Base-by-base conservation (phyloP, 169 alveolate species). In the Eimeria zaria region DNA sequence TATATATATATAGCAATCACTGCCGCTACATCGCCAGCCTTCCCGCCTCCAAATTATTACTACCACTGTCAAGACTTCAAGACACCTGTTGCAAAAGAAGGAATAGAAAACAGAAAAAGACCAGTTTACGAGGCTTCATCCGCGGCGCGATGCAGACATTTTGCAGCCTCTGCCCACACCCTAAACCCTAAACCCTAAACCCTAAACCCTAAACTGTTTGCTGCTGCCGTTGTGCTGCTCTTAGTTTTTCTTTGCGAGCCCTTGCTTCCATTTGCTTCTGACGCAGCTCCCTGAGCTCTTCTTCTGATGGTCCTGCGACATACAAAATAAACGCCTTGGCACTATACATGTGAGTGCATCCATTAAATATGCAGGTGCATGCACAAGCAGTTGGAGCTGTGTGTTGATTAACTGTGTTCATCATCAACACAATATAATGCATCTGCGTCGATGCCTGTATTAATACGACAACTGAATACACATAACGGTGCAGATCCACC, bases 241-340 rank as follows among this genome's bases (percentile, higher is more conserved):
- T 7, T 30, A 81, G 69, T 22, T 81, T 46, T 36, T 81, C 55
- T 62, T 74, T 81, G n/a, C 73, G 69, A 30, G 69, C 90, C 73
- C 22, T 81, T 24, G 90, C 90, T 39, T 81, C 90, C 30, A n/a
- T 58, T 41, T 81, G 90, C 90, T 81, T 81, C 51, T 51, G 90
- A 27, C 90, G 90, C 48, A 81, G 58, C 51, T 81, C 90, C 73
- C 22, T 48, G 39, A 81, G 90, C 51, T 81, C 90, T 53, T 81
- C 90, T 39, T 58, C 90, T 5, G 90, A 81, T 27, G 90, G 90
- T 44, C 90, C 90, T 81, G 90, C 27, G 11, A 6, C 73, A 62
- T 33, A 58, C 12, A 58, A 51, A 51, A 5, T 11, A 2, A 73
- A 73, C 36, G 84, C 53, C 33, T 69, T 58, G 24, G n/a, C 5